Evolutionary conservation across 129 eudicot genomes (phyloP).

Genomic region (Glebionis coronaria): DNA sequence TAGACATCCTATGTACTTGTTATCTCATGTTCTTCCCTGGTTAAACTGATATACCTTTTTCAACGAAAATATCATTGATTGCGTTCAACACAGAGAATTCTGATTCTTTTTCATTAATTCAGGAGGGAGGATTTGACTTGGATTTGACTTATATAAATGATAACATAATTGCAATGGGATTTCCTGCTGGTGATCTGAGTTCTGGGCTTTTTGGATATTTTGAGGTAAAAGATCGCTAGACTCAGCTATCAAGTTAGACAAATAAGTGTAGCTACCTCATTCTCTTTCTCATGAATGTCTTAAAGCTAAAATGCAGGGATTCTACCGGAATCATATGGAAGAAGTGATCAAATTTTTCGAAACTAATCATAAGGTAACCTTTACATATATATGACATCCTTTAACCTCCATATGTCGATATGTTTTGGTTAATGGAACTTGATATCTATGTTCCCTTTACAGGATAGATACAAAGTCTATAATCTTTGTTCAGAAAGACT

Average conservation of each 20-base stretch:
- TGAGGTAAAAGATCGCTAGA: constrained; percentile 54
- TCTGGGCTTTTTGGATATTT: constrained; percentile 92
- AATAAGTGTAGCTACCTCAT: constrained; percentile 2
- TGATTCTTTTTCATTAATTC: constrained; percentile 21
- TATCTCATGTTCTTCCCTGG: neutral
- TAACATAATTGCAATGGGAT: constrained; percentile 96
- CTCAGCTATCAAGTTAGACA: constrained; percentile 13
- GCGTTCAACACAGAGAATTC: neutral
- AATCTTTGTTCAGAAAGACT: constrained; percentile 95
- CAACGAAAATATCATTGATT: neutral
- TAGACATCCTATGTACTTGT: constrained; percentile 3
- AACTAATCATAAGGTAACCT: constrained; percentile 81
- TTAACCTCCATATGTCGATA: neutral
- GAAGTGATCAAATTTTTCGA: constrained; percentile 96
- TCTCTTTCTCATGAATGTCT: constrained; percentile 21
- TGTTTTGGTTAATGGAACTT: neutral
- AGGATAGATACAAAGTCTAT: constrained; percentile 97
- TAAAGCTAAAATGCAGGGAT: constrained; percentile 59
- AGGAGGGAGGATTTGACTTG: constrained; percentile 97
- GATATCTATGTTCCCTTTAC: constrained; percentile 28
- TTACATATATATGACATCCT: neutral
- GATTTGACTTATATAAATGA: constrained; percentile 97
- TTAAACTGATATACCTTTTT: constrained; percentile 15
- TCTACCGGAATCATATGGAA: constrained; percentile 96
- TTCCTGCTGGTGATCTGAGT: constrained; percentile 97